These are phyloP conservation scores for Tuber melanosporum DNA, from an alignment of 495 filamentous ascomycete genomes.

Conservation along the genomic window DNA sequence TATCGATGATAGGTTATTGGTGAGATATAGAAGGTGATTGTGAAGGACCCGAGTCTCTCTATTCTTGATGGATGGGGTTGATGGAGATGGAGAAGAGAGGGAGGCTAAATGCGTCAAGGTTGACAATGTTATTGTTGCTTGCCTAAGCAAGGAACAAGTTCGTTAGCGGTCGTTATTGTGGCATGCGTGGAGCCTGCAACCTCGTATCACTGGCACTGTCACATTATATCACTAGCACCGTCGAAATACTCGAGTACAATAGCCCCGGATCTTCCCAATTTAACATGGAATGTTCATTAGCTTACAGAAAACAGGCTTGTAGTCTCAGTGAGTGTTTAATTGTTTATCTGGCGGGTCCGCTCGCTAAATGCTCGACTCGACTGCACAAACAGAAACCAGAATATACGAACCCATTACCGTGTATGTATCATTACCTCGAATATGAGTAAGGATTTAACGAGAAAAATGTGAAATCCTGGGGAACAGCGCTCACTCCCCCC, in stretches of 20 bases:
- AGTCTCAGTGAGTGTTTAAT: not conserved
- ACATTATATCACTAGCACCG: not conserved
- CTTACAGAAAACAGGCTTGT: not conserved
- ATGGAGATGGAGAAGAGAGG: conserved; percentile 1
- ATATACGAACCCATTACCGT: not conserved
- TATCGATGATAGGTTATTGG: not conserved
- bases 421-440: not conserved
- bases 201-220: not conserved
- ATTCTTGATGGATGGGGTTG: not conserved
- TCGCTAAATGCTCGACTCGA: not conserved
- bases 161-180: not conserved
- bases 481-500: not conserved
- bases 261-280: not conserved
- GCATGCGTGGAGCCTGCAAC: not conserved
- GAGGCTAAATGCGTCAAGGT: not conserved
- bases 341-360: not conserved
- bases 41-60: not conserved
- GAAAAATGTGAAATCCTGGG: not conserved
- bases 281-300: not conserved
- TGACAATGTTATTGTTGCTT: not conserved
- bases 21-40: not conserved
- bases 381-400: not conserved
- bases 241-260: not conserved
- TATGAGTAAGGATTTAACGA: not conserved
- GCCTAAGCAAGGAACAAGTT: not conserved